Percentiles rank a stretch among this genome's conserved stretches.
Conservation (phyloP, 1,139 yeast genomes). For the Scheffersomyces lignicola region DNA sequence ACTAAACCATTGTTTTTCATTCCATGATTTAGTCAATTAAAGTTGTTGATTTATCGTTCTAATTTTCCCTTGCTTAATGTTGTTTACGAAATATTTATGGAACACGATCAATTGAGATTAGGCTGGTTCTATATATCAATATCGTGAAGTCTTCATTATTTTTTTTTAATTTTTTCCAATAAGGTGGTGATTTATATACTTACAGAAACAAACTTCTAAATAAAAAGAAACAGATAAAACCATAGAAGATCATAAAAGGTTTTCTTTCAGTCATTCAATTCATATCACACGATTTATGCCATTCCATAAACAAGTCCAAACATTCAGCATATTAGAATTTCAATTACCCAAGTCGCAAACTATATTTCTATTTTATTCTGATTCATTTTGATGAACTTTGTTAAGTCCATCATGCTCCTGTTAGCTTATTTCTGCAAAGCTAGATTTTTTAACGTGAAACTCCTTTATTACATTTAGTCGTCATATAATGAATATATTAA, state of each 20-base stretch:
- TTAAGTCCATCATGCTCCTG: too few species aligned
- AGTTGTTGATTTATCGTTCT: too few species aligned
- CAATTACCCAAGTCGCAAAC: too few species aligned
- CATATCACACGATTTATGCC: background rate
- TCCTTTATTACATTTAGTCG: background rate
- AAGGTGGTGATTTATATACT: conserved; percentile 5
- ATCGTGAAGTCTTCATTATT: background rate
- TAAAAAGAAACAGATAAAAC: background rate
- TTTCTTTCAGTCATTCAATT: background rate
- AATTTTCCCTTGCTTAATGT: conserved; percentile 1
- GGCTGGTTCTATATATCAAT: background rate
- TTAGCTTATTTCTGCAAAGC: conserved; percentile 1
- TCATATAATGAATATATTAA: too few species aligned
- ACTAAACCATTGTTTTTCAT: conserved; percentile 18
- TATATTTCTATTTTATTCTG: too few species aligned
- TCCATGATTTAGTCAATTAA: conserved; percentile 13
- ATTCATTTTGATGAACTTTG: too few species aligned
- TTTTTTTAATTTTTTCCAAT: background rate
- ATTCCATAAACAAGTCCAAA: background rate
- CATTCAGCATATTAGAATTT: too few species aligned
- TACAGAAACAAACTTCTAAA: background rate
- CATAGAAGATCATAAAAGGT: background rate
- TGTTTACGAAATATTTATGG: conserved; percentile 3
- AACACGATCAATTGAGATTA: background rate
- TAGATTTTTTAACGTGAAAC: background rate